These are phyloP conservation scores for Thelonectria blattea DNA, from an alignment of 2,329 filamentous ascomycete genomes.

Conservation along the genomic window DNA sequence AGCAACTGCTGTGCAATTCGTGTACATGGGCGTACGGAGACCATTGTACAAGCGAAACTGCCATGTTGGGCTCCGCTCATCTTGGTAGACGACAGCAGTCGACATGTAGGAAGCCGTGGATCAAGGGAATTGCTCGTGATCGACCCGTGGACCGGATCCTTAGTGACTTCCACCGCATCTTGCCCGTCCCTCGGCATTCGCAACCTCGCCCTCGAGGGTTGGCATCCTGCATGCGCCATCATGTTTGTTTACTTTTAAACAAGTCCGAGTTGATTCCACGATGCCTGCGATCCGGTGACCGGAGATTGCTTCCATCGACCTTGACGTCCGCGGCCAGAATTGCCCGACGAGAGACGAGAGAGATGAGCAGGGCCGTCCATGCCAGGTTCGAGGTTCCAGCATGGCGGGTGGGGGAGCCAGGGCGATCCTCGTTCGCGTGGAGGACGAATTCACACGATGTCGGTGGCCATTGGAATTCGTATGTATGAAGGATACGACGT, in stretches of 20 bases:
- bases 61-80: background rate
- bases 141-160: constrained; percentile 3
- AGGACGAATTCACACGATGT: constrained; percentile 4
- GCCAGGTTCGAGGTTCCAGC: constrained; percentile 33
- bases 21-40: background rate
- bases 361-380: constrained; percentile 32
- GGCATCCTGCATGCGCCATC: constrained; percentile 26
- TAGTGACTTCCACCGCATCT: constrained; percentile 15
- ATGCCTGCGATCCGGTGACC: constrained; percentile 30
- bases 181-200: constrained; percentile 22
- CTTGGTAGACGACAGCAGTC: background rate
- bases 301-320: constrained; percentile 35
- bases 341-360: constrained; percentile 30
- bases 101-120: background rate
- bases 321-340: constrained; percentile 29
- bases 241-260: constrained; percentile 35
- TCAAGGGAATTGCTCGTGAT: constrained; percentile 12
- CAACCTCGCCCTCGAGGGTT: constrained; percentile 30
- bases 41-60: background rate
- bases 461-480: background rate
- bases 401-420: constrained; percentile 32
- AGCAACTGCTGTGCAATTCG: constrained; percentile 13
- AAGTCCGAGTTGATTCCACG: constrained; percentile 28
- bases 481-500: no score
- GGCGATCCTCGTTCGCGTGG: constrained; percentile 27